Percentiles rank a stretch among this genome's conserved stretches.
Conservation (phyloP, 768 basidiomycete genomes). For the Inosperma sp. region DNA sequence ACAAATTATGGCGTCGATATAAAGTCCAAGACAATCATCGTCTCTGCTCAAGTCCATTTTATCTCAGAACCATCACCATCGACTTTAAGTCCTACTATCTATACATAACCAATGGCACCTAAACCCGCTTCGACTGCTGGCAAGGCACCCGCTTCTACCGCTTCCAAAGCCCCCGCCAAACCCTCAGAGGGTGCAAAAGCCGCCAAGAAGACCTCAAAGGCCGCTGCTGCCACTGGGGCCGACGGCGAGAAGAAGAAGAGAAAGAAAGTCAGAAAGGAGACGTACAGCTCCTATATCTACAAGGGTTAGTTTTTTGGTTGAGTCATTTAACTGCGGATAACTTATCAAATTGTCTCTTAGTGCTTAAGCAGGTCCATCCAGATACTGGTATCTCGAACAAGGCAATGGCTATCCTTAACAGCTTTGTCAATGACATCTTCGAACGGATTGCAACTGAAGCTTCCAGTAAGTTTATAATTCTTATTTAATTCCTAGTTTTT, state of each 20-base stretch:
- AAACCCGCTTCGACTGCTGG: constrained; percentile 84
- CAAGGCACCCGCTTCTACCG: constrained; percentile 69
- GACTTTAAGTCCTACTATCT: constrained; percentile 13
- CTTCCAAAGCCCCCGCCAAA: constrained; percentile 73
- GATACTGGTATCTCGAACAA: constrained; percentile 99
- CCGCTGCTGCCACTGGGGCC: constrained; percentile 47
- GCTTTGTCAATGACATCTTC: constrained; percentile 94
- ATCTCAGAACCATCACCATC: constrained; percentile 34
- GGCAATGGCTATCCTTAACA: constrained; percentile 95
- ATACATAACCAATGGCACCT: constrained; percentile 56
- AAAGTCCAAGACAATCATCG: constrained; percentile 25
- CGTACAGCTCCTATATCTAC: constrained; percentile 91
- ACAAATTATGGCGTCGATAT: constrained; percentile 43
- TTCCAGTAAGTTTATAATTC: constrained; percentile 55
- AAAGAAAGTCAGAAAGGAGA: constrained; percentile 83
- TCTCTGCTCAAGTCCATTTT: constrained; percentile 34
- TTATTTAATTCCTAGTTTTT: background rate
- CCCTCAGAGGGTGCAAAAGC: constrained; percentile 59
- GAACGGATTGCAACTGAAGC: constrained; percentile 91
- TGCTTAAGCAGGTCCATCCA: constrained; percentile 95
- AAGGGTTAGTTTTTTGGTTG: constrained; percentile 49
- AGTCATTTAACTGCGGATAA: background rate
- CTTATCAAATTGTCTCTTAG: constrained; percentile 34
- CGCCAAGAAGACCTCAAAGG: constrained; percentile 75
- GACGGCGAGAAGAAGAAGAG: constrained; percentile 85